Conservation (phyloP, 352 stramenopile genomes). For the Poterioochromonas sp. region DNA sequence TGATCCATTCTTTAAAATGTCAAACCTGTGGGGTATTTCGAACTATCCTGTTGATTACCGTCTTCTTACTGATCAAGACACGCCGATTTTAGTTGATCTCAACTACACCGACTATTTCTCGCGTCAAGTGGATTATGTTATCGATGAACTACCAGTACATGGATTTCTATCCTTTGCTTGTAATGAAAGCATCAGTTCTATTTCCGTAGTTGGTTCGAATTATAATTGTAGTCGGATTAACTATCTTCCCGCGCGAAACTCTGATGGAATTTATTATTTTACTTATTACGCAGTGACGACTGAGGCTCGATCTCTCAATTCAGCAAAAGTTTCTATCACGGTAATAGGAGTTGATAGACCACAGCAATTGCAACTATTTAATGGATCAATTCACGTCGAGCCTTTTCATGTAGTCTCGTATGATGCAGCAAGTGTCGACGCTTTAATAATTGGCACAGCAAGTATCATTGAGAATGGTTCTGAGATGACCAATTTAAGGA, state of each 20-base stretch:
- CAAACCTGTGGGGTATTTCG: background rate
- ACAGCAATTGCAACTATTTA: background rate
- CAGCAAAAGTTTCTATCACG: background rate
- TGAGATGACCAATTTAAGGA: background rate
- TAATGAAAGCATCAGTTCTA: background rate
- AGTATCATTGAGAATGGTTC: background rate
- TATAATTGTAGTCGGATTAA: background rate
- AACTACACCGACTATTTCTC: background rate
- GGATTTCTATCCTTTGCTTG: background rate
- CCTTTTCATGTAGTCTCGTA: background rate
- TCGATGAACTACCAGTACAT: background rate
- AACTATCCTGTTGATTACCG: background rate
- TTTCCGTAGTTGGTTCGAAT: background rate
- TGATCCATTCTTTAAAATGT: no score
- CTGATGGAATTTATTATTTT: background rate
- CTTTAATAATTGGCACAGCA: background rate
- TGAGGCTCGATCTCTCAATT: background rate
- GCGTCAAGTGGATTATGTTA: background rate
- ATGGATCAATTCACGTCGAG: background rate
- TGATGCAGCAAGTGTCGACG: background rate
- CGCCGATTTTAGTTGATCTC: background rate
- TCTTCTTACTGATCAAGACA: background rate
- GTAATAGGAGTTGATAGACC: background rate
- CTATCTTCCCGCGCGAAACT: background rate
- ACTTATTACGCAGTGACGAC: background rate